Conservation (phyloP, 2,329 filamentous ascomycete genomes). For the Paecilomyces variotii region DNA sequence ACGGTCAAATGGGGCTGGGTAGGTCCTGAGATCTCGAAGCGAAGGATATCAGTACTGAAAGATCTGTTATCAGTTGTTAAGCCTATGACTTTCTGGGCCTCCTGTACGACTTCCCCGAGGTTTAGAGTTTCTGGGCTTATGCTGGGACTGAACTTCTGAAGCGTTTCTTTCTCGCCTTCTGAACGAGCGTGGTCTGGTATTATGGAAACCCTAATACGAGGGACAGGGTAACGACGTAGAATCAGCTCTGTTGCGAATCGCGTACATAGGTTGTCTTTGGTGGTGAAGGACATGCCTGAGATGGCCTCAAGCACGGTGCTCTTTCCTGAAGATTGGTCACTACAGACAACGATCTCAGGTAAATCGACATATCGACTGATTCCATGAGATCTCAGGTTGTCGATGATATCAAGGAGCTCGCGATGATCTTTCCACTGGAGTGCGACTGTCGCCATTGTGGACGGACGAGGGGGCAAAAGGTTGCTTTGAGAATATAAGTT, state of each 20-base stretch:
- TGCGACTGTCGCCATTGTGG: too few species aligned
- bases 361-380: constrained; percentile 41
- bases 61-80: constrained; percentile 18
- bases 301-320: constrained; percentile 60
- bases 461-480: too few species aligned
- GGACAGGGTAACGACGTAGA: constrained; percentile 35
- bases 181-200: constrained; percentile 33
- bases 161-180: constrained; percentile 21
- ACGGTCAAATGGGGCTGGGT: too few species aligned
- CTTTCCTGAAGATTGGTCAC: constrained; percentile 55
- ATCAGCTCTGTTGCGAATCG: constrained; percentile 55
- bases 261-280: constrained; percentile 54
- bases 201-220: constrained; percentile 36
- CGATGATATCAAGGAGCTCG: constrained; percentile 45
- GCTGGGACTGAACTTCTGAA: too few species aligned
- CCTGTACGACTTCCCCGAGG: too few species aligned
- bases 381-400: constrained; percentile 44
- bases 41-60: too few species aligned
- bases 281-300: constrained; percentile 53
- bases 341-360: constrained; percentile 52
- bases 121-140: too few species aligned
- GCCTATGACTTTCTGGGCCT: constrained; percentile 46
- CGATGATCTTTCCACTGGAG: constrained; percentile 37
- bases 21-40: too few species aligned
- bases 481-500: too few species aligned